Evolutionary conservation across 805 yeast species (phyloP).

Genomic region (Pichia sporocuriosa): DNA sequence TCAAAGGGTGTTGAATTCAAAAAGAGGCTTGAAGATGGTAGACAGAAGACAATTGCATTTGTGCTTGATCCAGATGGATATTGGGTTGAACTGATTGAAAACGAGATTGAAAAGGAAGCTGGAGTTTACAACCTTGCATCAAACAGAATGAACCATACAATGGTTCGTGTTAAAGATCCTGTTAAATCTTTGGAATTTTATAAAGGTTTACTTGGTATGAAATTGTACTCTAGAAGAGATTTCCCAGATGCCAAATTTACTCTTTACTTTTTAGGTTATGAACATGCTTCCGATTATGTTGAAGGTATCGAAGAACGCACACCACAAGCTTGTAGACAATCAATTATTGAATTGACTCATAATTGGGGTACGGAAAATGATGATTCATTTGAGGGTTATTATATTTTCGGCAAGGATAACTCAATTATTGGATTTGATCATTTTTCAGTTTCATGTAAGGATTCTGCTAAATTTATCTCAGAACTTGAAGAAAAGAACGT

Average conservation of each 20-base stretch:
- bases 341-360: slow-evolving; percentile 83
- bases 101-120: slow-evolving; percentile 37
- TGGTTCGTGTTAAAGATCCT: slow-evolving; percentile 91
- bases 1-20: slow-evolving; percentile 64
- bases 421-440: slow-evolving; percentile 80
- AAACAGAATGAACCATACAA: slow-evolving; percentile 73
- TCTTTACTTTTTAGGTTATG: slow-evolving; percentile 78
- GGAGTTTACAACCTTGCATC: slow-evolving; percentile 33
- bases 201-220: slow-evolving; percentile 74
- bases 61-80: slow-evolving; percentile 94
- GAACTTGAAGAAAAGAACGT: slow-evolving; percentile 39
- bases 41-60: slow-evolving; percentile 90
- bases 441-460: slow-evolving; percentile 62
- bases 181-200: slow-evolving; percentile 70
- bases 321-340: slow-evolving; percentile 44
- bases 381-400: slow-evolving; percentile 62
- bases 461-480: slow-evolving; percentile 52
- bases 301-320: slow-evolving; percentile 34
- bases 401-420: slow-evolving; percentile 62
- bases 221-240: slow-evolving; percentile 49
- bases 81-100: slow-evolving; percentile 87
- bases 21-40: slow-evolving; percentile 81
- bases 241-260: slow-evolving; percentile 72
- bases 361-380: slow-evolving; percentile 94
- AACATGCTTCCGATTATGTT: slow-evolving; percentile 36